These are phyloP conservation scores for Colletotrichum euphorbiae DNA, from an alignment of 2,329 filamentous ascomycete genomes.

Conservation along the genomic window DNA sequence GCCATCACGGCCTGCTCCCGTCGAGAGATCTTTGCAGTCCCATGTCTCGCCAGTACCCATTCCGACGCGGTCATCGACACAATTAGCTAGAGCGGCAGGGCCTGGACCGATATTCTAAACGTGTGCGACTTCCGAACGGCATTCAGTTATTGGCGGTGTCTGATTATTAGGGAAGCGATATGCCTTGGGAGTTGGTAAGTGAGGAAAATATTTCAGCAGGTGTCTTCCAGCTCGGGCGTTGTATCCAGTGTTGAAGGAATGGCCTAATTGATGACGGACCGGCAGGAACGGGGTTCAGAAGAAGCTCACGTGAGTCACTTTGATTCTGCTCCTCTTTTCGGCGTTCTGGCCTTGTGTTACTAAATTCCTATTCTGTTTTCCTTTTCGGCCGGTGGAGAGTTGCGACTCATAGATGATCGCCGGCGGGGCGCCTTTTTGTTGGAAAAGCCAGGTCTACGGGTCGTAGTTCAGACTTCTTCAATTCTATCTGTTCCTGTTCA, in stretches of 20 bases:
- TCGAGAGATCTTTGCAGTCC: background rate
- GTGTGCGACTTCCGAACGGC: constrained; percentile 4
- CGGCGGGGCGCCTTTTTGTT: constrained; percentile 17
- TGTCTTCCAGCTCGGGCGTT: constrained; percentile 7
- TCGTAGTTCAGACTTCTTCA: background rate
- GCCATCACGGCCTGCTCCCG: background rate
- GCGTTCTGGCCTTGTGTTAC: constrained; percentile 39
- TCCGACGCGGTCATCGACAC: background rate
- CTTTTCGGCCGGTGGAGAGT: background rate
- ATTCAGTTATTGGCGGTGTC: constrained; percentile 19
- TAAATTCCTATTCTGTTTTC: constrained; percentile 13
- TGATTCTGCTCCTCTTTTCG: constrained; percentile 8
- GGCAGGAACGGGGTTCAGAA: constrained; percentile 18
- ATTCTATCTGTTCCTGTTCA: background rate
- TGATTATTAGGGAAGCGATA: constrained; percentile 27
- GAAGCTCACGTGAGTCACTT: background rate
- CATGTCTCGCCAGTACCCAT: background rate
- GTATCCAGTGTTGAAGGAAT: constrained; percentile 7
- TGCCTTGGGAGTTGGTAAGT: constrained; percentile 35
- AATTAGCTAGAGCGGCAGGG: background rate
- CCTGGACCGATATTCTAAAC: background rate
- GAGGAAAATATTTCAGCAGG: background rate
- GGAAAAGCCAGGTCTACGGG: constrained; percentile 5
- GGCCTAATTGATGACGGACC: constrained; percentile 24
- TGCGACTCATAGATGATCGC: constrained; percentile 34